Conservation (phyloP, 2,329 filamentous ascomycete genomes). For the Epichloe gansuensis region DNA sequence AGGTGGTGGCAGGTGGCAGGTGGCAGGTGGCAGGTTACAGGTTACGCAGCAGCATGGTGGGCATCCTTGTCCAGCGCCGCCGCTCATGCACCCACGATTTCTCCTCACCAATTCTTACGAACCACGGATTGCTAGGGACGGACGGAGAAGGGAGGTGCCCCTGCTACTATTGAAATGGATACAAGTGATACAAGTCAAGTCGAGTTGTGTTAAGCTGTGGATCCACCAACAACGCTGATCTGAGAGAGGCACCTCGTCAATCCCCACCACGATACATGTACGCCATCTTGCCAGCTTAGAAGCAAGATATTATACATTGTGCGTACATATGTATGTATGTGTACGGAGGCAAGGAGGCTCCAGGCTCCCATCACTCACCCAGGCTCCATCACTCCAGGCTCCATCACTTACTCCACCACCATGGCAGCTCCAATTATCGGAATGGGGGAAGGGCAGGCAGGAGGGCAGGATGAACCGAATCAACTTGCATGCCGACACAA, state of each 20-base stretch:
- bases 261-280: constrained; percentile 6
- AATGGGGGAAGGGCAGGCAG: background rate
- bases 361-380: too few species aligned
- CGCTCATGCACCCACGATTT: constrained; percentile 8
- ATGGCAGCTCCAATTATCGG: constrained; percentile 3
- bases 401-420: background rate
- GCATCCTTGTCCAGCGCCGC: constrained; percentile 8
- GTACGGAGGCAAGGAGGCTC: background rate
- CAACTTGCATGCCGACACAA: constrained; percentile 5
- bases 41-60: constrained; percentile 9
- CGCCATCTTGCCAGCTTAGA: constrained; percentile 8
- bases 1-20: background rate
- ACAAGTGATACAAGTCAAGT: constrained; percentile 1
- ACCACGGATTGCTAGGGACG: constrained; percentile 9
- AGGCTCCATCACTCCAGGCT: background rate
- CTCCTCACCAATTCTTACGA: constrained; percentile 8
- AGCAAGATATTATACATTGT: constrained; percentile 2
- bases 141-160: constrained; percentile 1
- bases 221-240: constrained; percentile 9
- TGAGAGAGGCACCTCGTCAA: constrained; percentile 9
- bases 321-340: too few species aligned
- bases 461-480: background rate
- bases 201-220: constrained; percentile 6
- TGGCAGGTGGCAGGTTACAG: background rate
- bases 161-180: constrained; percentile 1